Base-by-base conservation (phyloP, 495 filamentous ascomycete species). In the Aspergillus taichungensis region DNA sequence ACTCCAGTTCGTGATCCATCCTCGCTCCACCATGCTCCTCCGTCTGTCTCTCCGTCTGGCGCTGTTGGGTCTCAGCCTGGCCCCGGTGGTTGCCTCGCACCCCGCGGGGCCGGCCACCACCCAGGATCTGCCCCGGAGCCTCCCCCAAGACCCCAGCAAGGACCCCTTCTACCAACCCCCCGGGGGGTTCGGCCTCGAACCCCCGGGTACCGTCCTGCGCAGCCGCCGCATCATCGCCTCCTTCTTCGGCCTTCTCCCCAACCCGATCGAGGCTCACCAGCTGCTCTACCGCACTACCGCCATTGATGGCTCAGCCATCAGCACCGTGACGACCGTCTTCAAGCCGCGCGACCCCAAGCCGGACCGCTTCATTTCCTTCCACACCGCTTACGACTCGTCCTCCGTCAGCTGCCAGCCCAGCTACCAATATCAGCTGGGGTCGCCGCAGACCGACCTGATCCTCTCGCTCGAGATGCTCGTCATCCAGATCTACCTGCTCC, bases 121-220 rank as follows among this genome's bases (percentile, higher is more conserved):
- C 18, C 18, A 24, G 18, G 18, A 24, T 24, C 2, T 24, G 18
- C 18, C 18, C 18, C 18, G 18, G 18, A 32, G 36, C 29, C 39
- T 13, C 0, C 33, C 43, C 11, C 28, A 43, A 36, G 30, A 50
- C 11, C 63, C 63, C 3, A 55, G 40, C 11, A 37, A 43, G 8
- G 63, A 66, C 47, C 59, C 61, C 0, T 66, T 66, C 53, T 66
- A 66, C 43, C 46, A 61, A 14, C 59, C 61, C 0, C 59, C 63
- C 4, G 50, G 52, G 31, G 61, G 57, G 13, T 64, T 57, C 29
- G 61, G 59, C 32, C 45, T 38, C 1, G 3, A 45, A 18, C 47
- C 39, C 0, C 63, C 59, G 5, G 63, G 63, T 6, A 53, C 61
- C 1, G 60, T 64, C 40, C 46, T 66, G 33, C 56, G 53, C 6